A percentile compares a stretch with the other conserved stretches of the same genome.
Conservation (phyloP, 1,284 basidiomycete species). For the Ustilago esculenta region DNA sequence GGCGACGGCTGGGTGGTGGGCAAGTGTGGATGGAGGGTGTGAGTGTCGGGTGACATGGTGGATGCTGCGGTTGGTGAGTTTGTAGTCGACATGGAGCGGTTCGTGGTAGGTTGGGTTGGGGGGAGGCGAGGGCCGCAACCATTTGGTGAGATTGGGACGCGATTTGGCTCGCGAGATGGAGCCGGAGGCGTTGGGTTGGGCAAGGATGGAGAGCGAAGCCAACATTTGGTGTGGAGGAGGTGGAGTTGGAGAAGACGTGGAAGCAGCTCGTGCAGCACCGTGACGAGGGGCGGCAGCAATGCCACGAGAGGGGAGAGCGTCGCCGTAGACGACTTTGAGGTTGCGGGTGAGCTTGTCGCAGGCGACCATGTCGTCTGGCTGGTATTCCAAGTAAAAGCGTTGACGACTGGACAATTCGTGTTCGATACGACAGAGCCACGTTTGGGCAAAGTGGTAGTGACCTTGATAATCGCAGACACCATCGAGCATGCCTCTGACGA, state of each 20-base stretch:
- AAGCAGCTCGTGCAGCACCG: conserved; percentile 33
- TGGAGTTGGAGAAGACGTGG: background rate
- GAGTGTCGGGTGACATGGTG: conserved; percentile 14
- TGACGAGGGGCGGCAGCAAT: conserved; percentile 49
- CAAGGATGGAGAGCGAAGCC: background rate
- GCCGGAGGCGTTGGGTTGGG: background rate
- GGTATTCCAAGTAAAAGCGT: conserved; percentile 33
- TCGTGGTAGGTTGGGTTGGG: conserved; percentile 17
- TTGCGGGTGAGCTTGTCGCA: conserved; percentile 13
- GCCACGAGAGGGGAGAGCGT: conserved; percentile 12
- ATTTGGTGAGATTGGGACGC: conserved; percentile 17
- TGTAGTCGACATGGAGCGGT: conserved; percentile 31
- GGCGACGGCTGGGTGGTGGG: background rate
- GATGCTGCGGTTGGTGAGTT: conserved; percentile 10
- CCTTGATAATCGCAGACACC: conserved; percentile 56
- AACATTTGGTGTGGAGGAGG: background rate
- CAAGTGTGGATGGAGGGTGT: background rate
- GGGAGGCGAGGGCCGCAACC: conserved; percentile 11
- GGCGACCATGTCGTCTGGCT: conserved; percentile 20
- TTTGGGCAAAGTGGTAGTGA: conserved; percentile 55
- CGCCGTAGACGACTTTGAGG: conserved; percentile 43
- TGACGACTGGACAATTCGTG: conserved; percentile 48
- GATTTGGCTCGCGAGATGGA: conserved; percentile 7
- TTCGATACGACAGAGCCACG: conserved; percentile 56
- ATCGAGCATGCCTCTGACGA: conserved; percentile 53